Base-by-base conservation (phyloP, 164 flowering plant genomes). In the Stephania japonica region DNA sequence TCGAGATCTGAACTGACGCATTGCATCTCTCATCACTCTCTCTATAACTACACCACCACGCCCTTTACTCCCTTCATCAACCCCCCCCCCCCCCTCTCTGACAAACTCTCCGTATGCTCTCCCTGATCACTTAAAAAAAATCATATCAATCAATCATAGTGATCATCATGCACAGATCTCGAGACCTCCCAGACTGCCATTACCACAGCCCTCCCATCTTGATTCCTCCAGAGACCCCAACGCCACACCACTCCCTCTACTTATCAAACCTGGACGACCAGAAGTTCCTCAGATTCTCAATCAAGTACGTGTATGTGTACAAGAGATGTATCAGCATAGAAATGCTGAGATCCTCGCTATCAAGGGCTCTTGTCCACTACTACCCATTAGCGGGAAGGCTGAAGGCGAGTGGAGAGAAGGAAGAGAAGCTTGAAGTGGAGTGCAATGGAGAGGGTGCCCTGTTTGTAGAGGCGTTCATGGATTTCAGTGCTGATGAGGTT, bases 351-450 rank as follows among this genome's bases (percentile, higher is more conserved):
- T 42, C 49, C 23, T 89, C 98, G 14, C 91, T 94, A 12, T 85
- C 98, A 4, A 78, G 61, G 41, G 84, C 81, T 65, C 92, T 94
- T 8, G 91, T 87, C 1, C 81, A 86, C n/a, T 94, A 90, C 84
- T 91, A 94, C 78, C 99, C 99, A 5, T 82, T 94, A 49, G 99
- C 99, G 1, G 99, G 99, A 24, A 83, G 99, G 81, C 59, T 94
- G 69, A 86, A 87, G 70, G 21, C 70, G 16, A 74, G 79, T 41
- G 27, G 21, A 6, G 78, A 77, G 6, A 77, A 77, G 73, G 88
- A 88, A 80, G 81, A 80, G 25, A 92, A 89, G 83, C 88, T 94
- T 44, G 88, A 87, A 79, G 80, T 94, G 41, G 92, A 90, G 24
- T 94, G 99, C 65, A 90, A 87, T 78, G 92, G 90, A 21, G 84